Evolutionary conservation across 441 rosid genomes (phyloP).

Genomic region (Viola pubescens): DNA sequence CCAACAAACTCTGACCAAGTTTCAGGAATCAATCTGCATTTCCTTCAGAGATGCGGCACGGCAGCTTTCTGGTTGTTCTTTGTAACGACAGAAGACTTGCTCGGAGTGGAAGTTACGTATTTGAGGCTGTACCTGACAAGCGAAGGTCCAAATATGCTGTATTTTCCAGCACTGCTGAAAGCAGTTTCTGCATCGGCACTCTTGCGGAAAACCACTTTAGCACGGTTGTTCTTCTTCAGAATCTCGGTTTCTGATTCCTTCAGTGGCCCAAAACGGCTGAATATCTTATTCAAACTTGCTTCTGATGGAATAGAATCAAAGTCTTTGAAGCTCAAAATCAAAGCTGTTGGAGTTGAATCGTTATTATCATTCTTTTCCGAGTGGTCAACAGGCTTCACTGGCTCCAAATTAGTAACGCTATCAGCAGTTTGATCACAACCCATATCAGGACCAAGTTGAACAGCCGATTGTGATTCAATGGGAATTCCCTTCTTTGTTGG

Average conservation of each 20-base stretch:
- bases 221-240: constrained; percentile 46
- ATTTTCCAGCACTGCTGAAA: constrained; percentile 66
- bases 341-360: constrained; percentile 34
- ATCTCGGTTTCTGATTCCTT: constrained; percentile 42
- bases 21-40: constrained; percentile 9
- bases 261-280: constrained; percentile 48
- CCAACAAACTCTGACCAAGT: background rate
- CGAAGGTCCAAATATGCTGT: constrained; percentile 64
- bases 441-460: constrained; percentile 9
- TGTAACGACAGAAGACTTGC: constrained; percentile 16
- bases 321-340: constrained; percentile 52
- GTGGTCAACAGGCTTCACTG: constrained; percentile 13
- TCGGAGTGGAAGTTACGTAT: constrained; percentile 22
- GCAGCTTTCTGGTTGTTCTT: constrained; percentile 19
- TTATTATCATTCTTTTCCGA: constrained; percentile 16
- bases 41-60: constrained; percentile 9
- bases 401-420: constrained; percentile 17
- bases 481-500: constrained; percentile 11
- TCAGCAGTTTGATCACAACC: constrained; percentile 14
- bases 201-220: constrained; percentile 55
- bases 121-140: constrained; percentile 67
- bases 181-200: constrained; percentile 61
- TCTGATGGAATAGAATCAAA: constrained; percentile 42
- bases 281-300: constrained; percentile 48
- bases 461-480: constrained; percentile 15